These are phyloP conservation scores for Clarireedia homoeocarpa DNA, from an alignment of 2,329 filamentous ascomycete genomes.

Conservation along the genomic window DNA sequence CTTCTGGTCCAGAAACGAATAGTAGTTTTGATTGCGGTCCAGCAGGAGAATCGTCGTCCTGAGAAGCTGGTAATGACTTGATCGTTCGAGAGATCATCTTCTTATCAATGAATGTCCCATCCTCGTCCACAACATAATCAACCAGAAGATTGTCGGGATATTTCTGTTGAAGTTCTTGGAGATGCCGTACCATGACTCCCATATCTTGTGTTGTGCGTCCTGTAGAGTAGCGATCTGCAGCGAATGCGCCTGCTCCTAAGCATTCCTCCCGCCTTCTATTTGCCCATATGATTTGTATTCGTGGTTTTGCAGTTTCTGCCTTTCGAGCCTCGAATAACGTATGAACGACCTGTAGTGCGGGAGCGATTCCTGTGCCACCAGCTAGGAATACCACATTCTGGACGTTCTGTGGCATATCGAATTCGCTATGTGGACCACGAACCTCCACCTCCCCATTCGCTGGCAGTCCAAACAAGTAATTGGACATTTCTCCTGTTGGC, in stretches of 20 bases:
- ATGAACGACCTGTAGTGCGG: conserved; percentile 73
- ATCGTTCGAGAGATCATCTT: conserved; percentile 37
- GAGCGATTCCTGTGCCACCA: conserved; percentile 77
- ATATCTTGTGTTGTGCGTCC: conserved; percentile 15
- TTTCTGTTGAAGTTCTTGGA: conserved; percentile 52
- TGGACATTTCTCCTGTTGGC: conserved; percentile 75
- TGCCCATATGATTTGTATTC: conserved; percentile 76
- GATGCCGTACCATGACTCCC: conserved; percentile 50
- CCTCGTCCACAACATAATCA: conserved; percentile 76
- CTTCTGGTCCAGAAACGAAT: conserved; percentile 29
- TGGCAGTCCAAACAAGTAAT: conserved; percentile 62
- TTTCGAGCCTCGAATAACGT: conserved; percentile 43
- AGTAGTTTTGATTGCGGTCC: conserved; percentile 38
- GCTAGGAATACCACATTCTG: conserved; percentile 70
- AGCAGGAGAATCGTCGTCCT: too few species aligned
- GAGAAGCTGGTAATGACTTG: neutral
- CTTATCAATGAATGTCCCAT: conserved; percentile 57
- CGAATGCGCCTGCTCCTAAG: conserved; percentile 34
- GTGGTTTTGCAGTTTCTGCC: conserved; percentile 24
- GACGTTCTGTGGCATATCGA: conserved; percentile 46
- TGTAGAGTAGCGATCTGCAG: neutral
- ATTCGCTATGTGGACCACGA: conserved; percentile 71
- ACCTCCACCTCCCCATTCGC: conserved; percentile 61
- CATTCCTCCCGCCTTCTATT: conserved; percentile 61
- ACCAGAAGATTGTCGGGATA: conserved; percentile 53